Percentiles rank a stretch among this genome's conserved stretches.
These are phyloP conservation scores for Paecilomyces fulvus DNA, from an alignment of 2,329 filamentous ascomycete genomes.

Conservation along the genomic window DNA sequence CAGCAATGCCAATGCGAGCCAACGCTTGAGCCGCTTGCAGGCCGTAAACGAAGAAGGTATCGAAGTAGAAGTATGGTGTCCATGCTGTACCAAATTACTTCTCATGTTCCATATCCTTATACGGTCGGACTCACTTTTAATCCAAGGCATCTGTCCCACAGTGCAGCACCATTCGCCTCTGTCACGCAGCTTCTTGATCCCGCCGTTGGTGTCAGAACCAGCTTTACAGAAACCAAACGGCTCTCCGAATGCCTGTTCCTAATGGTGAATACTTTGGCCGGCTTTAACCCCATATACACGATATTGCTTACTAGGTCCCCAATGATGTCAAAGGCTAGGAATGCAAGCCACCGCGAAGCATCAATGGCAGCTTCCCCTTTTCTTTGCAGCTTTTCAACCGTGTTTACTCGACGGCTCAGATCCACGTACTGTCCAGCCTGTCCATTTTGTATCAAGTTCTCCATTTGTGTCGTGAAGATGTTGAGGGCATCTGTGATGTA, in stretches of 20 bases:
- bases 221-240: constrained; percentile 15
- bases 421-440: constrained; percentile 3
- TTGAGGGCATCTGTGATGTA: constrained; percentile 20
- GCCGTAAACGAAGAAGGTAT: constrained; percentile 16
- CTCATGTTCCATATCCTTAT: neutral
- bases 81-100: constrained; percentile 1
- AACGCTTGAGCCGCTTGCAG: constrained; percentile 3
- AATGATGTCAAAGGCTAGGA: neutral
- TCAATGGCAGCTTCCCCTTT: neutral
- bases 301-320: neutral
- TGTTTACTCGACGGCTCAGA: constrained; percentile 1
- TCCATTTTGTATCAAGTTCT: constrained; percentile 5
- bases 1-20: constrained; percentile 17
- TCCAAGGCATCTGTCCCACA: constrained; percentile 6
- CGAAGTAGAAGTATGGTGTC: constrained; percentile 12
- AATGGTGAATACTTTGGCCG: neutral
- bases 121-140: constrained; percentile 7
- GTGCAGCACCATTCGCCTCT: constrained; percentile 6
- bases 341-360: neutral
- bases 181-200: constrained; percentile 8
- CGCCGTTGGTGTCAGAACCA: constrained; percentile 4
- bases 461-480: constrained; percentile 12
- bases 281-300: neutral
- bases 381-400: neutral
- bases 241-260: constrained; percentile 14